phyloP scores from a whole-genome alignment of 768 basidiomycete genomes.

The Suillus subalutaceus region DNA sequence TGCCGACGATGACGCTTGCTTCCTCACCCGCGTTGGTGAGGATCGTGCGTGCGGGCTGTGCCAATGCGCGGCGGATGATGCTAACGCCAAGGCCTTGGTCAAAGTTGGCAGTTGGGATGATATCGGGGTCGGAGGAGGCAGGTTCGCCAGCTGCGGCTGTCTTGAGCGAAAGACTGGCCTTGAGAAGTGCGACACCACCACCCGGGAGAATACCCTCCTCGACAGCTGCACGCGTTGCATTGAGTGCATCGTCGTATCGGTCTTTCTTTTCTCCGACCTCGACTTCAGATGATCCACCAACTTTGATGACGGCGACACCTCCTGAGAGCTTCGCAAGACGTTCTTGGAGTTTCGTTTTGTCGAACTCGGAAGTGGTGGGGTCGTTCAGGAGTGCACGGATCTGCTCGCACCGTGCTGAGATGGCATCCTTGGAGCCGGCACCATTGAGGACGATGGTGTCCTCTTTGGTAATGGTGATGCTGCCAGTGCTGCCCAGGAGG shows the following conservation, averaged over 20 bases:
- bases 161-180: conserved; percentile 73
- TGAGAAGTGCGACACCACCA: conserved; percentile 91
- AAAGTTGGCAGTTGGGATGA: conserved; percentile 86
- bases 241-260: conserved; percentile 94
- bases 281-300: conserved; percentile 91
- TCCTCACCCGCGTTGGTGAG: conserved; percentile 95
- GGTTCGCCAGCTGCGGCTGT: conserved; percentile 55
- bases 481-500: conserved; percentile 88
- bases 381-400: conserved; percentile 85
- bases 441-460: conserved; percentile 97
- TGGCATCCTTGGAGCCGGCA: conserved; percentile 86
- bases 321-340: conserved; percentile 95
- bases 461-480: conserved; percentile 95
- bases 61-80: conserved; percentile 87
- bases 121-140: conserved; percentile 57
- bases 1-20: conserved; percentile 89
- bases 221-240: conserved; percentile 97
- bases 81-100: conserved; percentile 96
- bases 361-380: conserved; percentile 87
- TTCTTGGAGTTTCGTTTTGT: conserved; percentile 94
- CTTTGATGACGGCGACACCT: conserved; percentile 98
- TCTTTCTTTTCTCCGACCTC: conserved; percentile 99
- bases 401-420: conserved; percentile 94
- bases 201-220: conserved; percentile 99
- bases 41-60: conserved; percentile 84